Evolutionary conservation across 1,284 basidiomycete genomes (phyloP), one percentile per base, ranked within the genome.

Genomic region (Hymenochaete sp.): DNA sequence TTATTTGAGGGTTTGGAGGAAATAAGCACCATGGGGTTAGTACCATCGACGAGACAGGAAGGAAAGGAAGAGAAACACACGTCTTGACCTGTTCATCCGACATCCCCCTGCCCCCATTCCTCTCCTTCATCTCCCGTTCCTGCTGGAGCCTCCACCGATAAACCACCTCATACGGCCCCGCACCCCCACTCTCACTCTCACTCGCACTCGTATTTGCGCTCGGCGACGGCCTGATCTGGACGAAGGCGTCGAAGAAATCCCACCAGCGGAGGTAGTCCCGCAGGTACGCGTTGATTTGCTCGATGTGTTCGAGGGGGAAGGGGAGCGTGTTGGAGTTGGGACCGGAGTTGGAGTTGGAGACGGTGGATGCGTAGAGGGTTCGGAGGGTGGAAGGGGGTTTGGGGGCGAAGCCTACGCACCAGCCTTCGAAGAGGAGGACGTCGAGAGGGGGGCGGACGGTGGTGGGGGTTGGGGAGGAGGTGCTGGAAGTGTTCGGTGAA

Each of bases 341-440:
- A 31, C 10, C 28, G 28, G 28, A 31, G 9, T 31, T 31, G 14
- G 28, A 14, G 10, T 14, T 14, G 32, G 13, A 19, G n/a, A n/a
- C n/a, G 32, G 32, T n/a, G 21, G 32, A 5, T 16, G 13, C 4
- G 32, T 16, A 35, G 13, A 35, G 13, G 14, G 14, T 5, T 6
- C 32, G 32, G 13, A 35, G 14, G 13, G 21, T 16, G 6, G 13
- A 5, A 16, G 14, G 60, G 13, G 52, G 44, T 0, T 69, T 56
- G 7, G 84, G 78, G 50, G 71, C 72, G 56, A 89, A 89, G 2
- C 85, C 85, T 4, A 82, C 75, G 60, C 79, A 86, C 85, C 86
- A 88, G 6, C 85, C 87, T 62, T 93, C 90, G 39, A 97, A 68
- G 37, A 98, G 71, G 38, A 97, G 82, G n/a, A 97, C 66, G 58